A percentile compares a stretch with the other conserved stretches of the same genome.
Evolutionary conservation across 2,329 filamentous ascomycete genomes (phyloP).

Genomic region (Verticillium dahliae): DNA sequence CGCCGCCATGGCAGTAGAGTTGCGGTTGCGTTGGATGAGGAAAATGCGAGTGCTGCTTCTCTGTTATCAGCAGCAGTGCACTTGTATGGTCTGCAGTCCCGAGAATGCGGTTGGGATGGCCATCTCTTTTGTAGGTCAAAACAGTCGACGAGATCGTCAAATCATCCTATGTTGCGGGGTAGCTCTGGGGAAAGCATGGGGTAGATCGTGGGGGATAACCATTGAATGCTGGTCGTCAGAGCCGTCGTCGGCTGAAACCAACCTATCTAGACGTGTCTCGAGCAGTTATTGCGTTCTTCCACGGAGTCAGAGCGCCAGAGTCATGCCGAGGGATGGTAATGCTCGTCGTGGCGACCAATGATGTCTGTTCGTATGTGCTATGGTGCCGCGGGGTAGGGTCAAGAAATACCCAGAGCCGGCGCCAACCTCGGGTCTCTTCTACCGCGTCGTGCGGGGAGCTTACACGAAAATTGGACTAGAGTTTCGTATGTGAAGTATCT

Average conservation of each 20-base stretch:
- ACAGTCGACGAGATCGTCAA: background rate
- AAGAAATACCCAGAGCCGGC: background rate
- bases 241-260: background rate
- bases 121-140: background rate
- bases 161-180: background rate
- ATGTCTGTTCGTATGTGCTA: background rate
- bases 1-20: background rate
- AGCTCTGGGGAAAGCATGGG: conserved; percentile 4
- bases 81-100: background rate
- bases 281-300: background rate
- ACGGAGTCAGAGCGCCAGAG: conserved; percentile 8
- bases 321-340: background rate
- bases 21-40: background rate
- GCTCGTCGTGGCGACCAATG: background rate
- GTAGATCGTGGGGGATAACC: conserved; percentile 3
- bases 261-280: background rate
- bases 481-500: too few species aligned
- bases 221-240: background rate
- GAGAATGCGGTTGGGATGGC: background rate
- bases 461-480: too few species aligned
- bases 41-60: background rate
- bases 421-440: background rate
- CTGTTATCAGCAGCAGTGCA: background rate
- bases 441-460: too few species aligned
- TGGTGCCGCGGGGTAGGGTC: background rate